Percentiles rank a stretch among this genome's conserved stretches.
phyloP scores from a whole-genome alignment of 2,329 filamentous ascomycete genomes.

The Boeremia lycopersici region DNA sequence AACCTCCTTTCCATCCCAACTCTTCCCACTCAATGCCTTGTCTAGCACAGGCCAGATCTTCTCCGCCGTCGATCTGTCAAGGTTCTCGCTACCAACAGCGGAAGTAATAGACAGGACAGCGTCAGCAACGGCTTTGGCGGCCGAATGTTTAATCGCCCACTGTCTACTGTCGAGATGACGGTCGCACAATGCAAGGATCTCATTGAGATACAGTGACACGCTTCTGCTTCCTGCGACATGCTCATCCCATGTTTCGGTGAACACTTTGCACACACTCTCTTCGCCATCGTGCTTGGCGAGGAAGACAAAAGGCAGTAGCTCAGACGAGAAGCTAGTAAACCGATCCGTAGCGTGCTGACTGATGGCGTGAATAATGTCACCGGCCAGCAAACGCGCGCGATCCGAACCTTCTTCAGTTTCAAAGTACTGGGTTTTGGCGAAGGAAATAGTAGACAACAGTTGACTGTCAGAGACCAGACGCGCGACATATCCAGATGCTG shows the following conservation, averaged over 20 bases:
- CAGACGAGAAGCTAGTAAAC: constrained; percentile 76
- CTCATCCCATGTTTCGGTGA: constrained; percentile 84
- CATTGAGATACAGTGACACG: constrained; percentile 80
- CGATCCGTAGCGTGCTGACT: constrained; percentile 88
- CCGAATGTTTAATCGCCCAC: constrained; percentile 90
- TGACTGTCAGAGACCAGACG: constrained; percentile 66
- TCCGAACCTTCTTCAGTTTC: constrained; percentile 78
- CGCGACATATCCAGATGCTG: constrained; percentile 83
- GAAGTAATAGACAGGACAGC: constrained; percentile 67
- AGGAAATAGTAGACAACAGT: constrained; percentile 60
- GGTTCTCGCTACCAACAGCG: constrained; percentile 62
- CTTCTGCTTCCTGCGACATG: constrained; percentile 85
- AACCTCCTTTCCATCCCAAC: constrained; percentile 89
- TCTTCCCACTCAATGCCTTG: constrained; percentile 82
- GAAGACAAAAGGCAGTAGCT: constrained; percentile 85
- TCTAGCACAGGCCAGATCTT: constrained; percentile 84
- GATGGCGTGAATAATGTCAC: constrained; percentile 81
- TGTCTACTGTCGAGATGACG: constrained; percentile 76
- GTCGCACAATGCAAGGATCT: constrained; percentile 75
- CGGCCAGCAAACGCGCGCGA: constrained; percentile 72
- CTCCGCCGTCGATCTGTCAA: constrained; percentile 65
- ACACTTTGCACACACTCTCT: constrained; percentile 78
- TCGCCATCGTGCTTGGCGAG: constrained; percentile 85
- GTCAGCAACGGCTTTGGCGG: constrained; percentile 79
- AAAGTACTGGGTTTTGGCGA: constrained; percentile 76